Base-by-base conservation (phyloP, 805 yeast genomes). In the Hanseniaspora vineae region DNA sequence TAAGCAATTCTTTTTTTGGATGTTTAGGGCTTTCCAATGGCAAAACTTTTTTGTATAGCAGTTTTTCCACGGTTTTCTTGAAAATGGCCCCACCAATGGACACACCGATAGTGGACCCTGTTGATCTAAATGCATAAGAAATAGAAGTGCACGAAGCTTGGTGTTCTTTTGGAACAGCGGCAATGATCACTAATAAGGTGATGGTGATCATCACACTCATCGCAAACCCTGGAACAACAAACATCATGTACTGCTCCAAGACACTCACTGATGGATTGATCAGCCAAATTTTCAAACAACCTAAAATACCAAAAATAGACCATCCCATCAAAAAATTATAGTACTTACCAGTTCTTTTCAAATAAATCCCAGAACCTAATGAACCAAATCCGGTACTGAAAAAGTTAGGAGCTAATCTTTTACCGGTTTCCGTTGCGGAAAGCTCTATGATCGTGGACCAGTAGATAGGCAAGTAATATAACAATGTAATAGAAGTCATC, bases 131-230 rank as follows among this genome's bases (percentile, higher is more conserved):
- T 0, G 89, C 88, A 61, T 89, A 88, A 58, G 86, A 95, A 49
- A 89, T 84, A 0, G 95, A 84, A 0, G 96, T 88, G 2, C 90
- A 82, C 18, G 87, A 74, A 1, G 96, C 95, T 58, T 81, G 89
- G 54, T 71, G 73, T 49, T 78, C 76, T 37, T 69, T 61, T 2
- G 87, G 86, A 10, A 79, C 88, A 1, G 87, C 78, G 1, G 88
- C 83, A 52, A 82, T 80, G 66, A 81, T 71, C 1, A 87, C 77
- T 19, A 81, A 62, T 42, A 82, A 66, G 0, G 86, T 80, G 12
- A 80, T 77, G 0, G 88, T 81, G 53, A 82, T 69, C 61, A 80
- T 68, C 2, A 76, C 70, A 0, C 84, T 65, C 52, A 73, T 73
- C 1, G 82, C 80, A 49, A 75, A 57, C 1, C 81, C 77, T 2